Evolutionary conservation across 345 rosid genomes (phyloP).

Genomic region (Gynandropsis gynandra): DNA sequence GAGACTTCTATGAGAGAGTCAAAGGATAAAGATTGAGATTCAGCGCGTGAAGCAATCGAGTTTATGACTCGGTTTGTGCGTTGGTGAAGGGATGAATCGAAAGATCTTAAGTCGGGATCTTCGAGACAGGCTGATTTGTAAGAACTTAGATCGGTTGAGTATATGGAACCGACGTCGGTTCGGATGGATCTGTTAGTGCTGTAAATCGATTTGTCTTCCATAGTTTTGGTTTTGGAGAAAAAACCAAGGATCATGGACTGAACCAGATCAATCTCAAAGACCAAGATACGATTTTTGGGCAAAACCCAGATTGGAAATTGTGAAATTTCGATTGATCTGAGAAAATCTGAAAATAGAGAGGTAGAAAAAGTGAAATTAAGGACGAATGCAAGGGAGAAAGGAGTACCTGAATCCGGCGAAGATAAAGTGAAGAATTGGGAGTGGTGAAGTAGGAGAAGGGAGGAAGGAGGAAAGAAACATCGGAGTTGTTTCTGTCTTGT

Average conservation of each 20-base stretch:
- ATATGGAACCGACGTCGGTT: conserved; percentile 28
- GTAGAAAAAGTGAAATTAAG: background rate
- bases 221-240: conserved; percentile 25
- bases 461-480: conserved; percentile 18
- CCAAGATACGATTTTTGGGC: background rate
- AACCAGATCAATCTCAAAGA: background rate
- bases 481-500: conserved; percentile 14
- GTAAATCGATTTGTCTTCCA: conserved; percentile 25
- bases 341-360: background rate
- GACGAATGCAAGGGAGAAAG: background rate
- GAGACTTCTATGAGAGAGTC: conserved; percentile 75
- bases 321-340: background rate
- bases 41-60: conserved; percentile 47
- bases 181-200: conserved; percentile 25
- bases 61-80: conserved; percentile 56
- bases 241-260: conserved; percentile 21
- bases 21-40: conserved; percentile 48
- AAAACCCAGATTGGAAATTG: background rate
- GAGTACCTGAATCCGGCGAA: conserved; percentile 19
- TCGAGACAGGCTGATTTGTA: conserved; percentile 64
- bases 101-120: conserved; percentile 63
- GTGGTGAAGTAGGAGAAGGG: conserved; percentile 8
- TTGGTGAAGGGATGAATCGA: conserved; percentile 52
- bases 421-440: conserved; percentile 15
- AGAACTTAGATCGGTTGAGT: conserved; percentile 44